phyloP scores from a whole-genome alignment of 805 yeast species.

The Pichia gijzeniarum region DNA sequence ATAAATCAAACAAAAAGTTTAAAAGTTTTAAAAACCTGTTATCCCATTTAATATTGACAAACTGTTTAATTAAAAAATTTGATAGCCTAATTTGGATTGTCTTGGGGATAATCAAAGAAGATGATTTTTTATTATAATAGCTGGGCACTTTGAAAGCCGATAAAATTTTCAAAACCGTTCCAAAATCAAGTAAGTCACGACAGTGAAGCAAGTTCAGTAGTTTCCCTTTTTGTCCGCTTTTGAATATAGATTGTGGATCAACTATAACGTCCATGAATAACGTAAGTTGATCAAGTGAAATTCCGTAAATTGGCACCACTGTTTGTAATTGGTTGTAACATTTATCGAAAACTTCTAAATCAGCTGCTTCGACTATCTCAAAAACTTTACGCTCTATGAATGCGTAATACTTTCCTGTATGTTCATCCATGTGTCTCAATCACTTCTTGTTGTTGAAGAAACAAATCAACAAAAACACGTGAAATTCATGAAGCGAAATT shows the following conservation, averaged over 20 bases:
- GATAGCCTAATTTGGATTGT: conserved; percentile 18
- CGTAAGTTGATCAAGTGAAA: conserved; percentile 16
- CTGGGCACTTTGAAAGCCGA: conserved; percentile 19
- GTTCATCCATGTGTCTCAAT: conserved; percentile 3
- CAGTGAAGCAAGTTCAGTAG: conserved; percentile 16
- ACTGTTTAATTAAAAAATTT: conserved; percentile 18
- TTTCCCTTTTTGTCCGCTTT: conserved; percentile 14
- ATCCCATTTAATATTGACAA: conserved; percentile 20
- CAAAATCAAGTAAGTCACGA: conserved; percentile 21
- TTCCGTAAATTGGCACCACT: conserved; percentile 24
- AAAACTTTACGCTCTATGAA: conserved; percentile 7
- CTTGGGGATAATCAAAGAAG: conserved; percentile 7
- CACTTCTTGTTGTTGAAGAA: background rate
- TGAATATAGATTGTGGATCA: conserved; percentile 11
- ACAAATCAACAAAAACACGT: background rate
- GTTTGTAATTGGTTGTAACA: conserved; percentile 10
- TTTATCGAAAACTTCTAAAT: conserved; percentile 2
- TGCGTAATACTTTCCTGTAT: conserved; percentile 10
- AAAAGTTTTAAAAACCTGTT: conserved; percentile 17
- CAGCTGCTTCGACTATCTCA: background rate
- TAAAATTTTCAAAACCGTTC: conserved; percentile 18
- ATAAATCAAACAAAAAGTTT: conserved; percentile 22
- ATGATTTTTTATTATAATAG: conserved; percentile 17
- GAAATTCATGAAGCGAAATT: background rate
- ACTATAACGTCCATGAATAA: conserved; percentile 18